Base-by-base conservation (phyloP, 31 red algal species). In the Odonthalia washingtoniensis region DNA sequence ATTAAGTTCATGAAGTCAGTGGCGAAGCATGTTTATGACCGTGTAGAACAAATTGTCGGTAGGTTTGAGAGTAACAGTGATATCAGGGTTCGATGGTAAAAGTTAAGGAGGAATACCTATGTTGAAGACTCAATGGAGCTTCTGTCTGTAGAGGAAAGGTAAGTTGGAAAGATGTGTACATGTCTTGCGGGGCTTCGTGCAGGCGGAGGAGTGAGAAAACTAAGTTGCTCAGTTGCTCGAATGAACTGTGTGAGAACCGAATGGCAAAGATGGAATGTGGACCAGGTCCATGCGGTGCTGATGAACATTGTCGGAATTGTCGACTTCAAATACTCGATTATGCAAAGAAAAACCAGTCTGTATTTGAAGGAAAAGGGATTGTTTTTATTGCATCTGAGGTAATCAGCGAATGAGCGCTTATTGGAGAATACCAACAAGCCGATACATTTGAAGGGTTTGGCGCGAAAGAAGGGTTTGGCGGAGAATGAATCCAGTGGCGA, bases 341-440 rank as follows among this genome's bases (percentile, higher is more conserved):
- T 31, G 96, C 79, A n/a, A 88, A 83, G 41, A 72, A 77, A 33
- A 92, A 94, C 70, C 74, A 90, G 46, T 61, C 66, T 28, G 45
- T 12, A 1, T 82, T 92, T 36, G 33, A 49, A 4, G 81, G 74
- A 33, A 92, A 93, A 27, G 96, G 96, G 1, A 80, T 94, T 32
- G 96, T 93, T 28, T 39, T 98, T 0, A 64, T 92, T 16, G 87
- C 93, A 33, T 62, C 69, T 52, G 93, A 90, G 43, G 85, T 85
- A 42, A 78, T 98, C 4, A 57, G 46, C n/a, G 76, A 74, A 28
- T 93, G 96, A 14, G 79, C 70, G 24, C 92, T 98, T 35, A 91
- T 98, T 77, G 89, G 91, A 17, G 96, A 98, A 75, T 98, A 98
- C 83, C 88, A 91, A 80, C 93, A 93, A 38, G 91, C 49, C 49